A percentile compares a stretch with the other conserved stretches of the same genome.
Evolutionary conservation across 805 yeast species (phyloP).

Genomic region (Cyberlindnera samutprakarnensis): DNA sequence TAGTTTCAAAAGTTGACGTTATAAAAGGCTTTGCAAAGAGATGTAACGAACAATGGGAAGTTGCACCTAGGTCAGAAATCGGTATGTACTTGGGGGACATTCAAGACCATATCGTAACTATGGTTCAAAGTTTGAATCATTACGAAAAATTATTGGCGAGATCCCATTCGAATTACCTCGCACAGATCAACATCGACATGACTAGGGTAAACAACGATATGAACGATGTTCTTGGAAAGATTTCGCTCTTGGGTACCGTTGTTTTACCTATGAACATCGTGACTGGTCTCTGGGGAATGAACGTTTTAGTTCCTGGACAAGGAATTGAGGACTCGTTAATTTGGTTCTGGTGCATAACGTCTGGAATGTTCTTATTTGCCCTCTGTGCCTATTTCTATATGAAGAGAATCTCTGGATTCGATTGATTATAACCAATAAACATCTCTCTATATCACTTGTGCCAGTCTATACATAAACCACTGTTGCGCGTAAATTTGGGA

Average conservation of each 20-base stretch:
- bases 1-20: conserved; percentile 96
- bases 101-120: conserved; percentile 95
- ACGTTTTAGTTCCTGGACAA: conserved; percentile 94
- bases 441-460: no score
- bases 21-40: conserved; percentile 91
- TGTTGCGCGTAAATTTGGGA: no score
- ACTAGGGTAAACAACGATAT: conserved; percentile 94
- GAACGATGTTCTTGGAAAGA: conserved; percentile 91
- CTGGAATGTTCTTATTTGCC: conserved; percentile 41
- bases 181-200: conserved; percentile 97
- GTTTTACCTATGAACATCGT: conserved; percentile 92
- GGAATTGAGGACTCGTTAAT: conserved; percentile 39
- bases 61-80: conserved; percentile 76
- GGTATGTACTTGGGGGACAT: conserved; percentile 95
- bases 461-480: no score
- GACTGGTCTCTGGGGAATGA: conserved; percentile 99
- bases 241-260: conserved; percentile 89
- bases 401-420: conserved; percentile 33
- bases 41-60: conserved; percentile 78
- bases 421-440: not conserved
- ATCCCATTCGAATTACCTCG: conserved; percentile 92
- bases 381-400: conserved; percentile 40
- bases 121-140: conserved; percentile 93
- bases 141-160: conserved; percentile 90
- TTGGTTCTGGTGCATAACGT: conserved; percentile 57